Conservation (phyloP, 2,329 filamentous ascomycete species). For the Akanthomyces lecanii region DNA sequence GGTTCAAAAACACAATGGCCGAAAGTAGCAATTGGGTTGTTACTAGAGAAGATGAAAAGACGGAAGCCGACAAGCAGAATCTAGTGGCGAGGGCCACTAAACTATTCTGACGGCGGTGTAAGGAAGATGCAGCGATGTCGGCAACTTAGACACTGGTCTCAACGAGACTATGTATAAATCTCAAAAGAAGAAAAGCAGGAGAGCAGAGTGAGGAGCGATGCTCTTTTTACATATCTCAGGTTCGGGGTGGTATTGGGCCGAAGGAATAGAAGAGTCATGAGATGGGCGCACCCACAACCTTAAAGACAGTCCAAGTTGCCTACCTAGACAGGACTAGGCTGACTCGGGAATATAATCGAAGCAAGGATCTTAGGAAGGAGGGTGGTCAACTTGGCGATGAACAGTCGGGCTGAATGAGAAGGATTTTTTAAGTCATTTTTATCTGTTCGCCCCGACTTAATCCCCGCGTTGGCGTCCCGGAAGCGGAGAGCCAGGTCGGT, state of each 20-base stretch:
- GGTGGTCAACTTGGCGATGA: not conserved
- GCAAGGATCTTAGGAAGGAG: not conserved
- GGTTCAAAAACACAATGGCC: not conserved
- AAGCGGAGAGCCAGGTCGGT: not conserved
- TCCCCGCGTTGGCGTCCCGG: not conserved
- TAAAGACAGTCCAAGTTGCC: not conserved
- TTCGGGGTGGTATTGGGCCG: not conserved
- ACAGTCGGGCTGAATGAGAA: not conserved
- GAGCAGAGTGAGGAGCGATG: not conserved
- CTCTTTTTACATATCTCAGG: not conserved
- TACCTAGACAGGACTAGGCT: not conserved
- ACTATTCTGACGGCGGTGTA: not conserved
- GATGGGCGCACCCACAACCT: not conserved
- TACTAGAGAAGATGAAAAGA: not conserved
- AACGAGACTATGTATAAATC: not conserved
- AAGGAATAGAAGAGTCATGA: not conserved
- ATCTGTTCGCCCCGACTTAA: not conserved
- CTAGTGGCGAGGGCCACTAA: not conserved
- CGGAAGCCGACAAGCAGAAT: not conserved
- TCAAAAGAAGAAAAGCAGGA: not conserved
- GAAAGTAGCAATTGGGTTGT: not conserved
- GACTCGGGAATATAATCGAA: constrained; percentile 12
- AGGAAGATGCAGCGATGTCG: not conserved
- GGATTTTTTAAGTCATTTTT: not conserved
- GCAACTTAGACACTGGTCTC: not conserved